These are phyloP conservation scores for Geranium incanum DNA, from an alignment of 441 rosid species.

Conservation along the genomic window DNA sequence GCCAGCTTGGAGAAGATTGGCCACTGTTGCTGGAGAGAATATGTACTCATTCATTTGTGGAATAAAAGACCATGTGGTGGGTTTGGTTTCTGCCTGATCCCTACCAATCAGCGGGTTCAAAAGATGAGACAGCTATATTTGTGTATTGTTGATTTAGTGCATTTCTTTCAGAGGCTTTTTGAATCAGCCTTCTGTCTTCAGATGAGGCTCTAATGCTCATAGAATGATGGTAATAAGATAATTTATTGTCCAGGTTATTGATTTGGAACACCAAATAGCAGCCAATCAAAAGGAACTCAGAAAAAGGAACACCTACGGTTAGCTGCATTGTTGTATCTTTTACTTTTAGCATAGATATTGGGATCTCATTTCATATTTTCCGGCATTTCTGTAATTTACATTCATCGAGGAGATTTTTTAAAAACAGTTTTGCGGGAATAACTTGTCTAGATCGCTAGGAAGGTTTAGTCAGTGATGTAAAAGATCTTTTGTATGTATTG, in stretches of 20 bases:
- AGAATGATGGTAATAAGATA: constrained; percentile 29
- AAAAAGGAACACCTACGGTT: constrained; percentile 24
- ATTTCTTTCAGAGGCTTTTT: constrained; percentile 19
- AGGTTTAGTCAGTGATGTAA: constrained; percentile 22
- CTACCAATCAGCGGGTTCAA: constrained; percentile 33
- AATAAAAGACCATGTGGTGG: constrained; percentile 36
- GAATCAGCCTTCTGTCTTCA: constrained; percentile 23
- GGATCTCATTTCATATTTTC: constrained; percentile 28
- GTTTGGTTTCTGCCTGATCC: constrained; percentile 27
- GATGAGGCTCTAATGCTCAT: constrained; percentile 30
- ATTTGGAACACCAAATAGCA: constrained; percentile 21
- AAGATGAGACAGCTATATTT: constrained; percentile 21
- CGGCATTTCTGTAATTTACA: constrained; percentile 42
- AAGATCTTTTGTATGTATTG: constrained; percentile 23
- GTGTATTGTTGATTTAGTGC: neutral
- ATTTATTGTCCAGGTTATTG: constrained; percentile 28
- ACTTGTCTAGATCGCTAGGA: constrained; percentile 28
- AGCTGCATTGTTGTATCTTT: constrained; percentile 47
- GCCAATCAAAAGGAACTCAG: constrained; percentile 30
- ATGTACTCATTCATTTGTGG: constrained; percentile 46
- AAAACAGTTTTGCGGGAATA: constrained; percentile 30
- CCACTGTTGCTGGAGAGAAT: constrained; percentile 73
- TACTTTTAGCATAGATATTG: constrained; percentile 36
- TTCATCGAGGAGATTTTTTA: constrained; percentile 29
- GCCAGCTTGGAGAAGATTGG: constrained; percentile 89